Evolutionary conservation across 2,329 filamentous ascomycete species (phyloP).

Genomic region (Fusarium camptoceras): DNA sequence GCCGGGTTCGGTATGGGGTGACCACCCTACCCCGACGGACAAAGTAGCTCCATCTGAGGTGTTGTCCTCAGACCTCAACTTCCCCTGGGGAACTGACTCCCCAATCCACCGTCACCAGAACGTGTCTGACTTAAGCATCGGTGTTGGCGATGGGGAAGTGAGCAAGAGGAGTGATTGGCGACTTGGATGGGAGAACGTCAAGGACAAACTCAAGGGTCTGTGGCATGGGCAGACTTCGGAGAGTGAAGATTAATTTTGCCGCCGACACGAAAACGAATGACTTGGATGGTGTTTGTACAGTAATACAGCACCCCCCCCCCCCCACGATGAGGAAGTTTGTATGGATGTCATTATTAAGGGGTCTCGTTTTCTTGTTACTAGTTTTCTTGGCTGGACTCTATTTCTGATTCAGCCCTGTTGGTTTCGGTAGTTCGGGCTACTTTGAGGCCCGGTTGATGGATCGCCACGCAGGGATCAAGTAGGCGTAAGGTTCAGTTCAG

Average conservation of each 20-base stretch:
- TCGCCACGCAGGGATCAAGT: slow-evolving; percentile 13
- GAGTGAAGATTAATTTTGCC: slow-evolving; percentile 9
- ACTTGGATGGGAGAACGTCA: slow-evolving; percentile 30
- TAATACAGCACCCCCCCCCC: slow-evolving; percentile 1
- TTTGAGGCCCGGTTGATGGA: slow-evolving; percentile 12
- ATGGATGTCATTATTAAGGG: background rate
- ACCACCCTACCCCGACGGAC: slow-evolving; percentile 38
- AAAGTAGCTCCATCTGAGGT: slow-evolving; percentile 23
- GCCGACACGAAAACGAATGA: background rate
- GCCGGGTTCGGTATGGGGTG: slow-evolving; percentile 10
- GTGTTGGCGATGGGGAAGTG: slow-evolving; percentile 24
- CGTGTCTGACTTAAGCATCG: slow-evolving; percentile 43
- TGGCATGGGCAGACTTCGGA: slow-evolving; percentile 22
- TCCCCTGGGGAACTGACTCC: slow-evolving; percentile 53
- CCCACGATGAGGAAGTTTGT: background rate
- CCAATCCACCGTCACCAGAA: slow-evolving; percentile 53
- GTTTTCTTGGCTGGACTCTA: slow-evolving; percentile 24
- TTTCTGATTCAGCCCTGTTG: slow-evolving; percentile 39
- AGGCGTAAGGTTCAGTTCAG: no score
- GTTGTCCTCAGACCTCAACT: slow-evolving; percentile 50
- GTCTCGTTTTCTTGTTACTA: slow-evolving; percentile 15
- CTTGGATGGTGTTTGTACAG: slow-evolving; percentile 10
- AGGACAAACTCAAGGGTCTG: slow-evolving; percentile 27
- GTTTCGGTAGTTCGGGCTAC: slow-evolving; percentile 34
- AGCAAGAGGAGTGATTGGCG: slow-evolving; percentile 17